These are phyloP conservation scores for Candida anglica DNA, from an alignment of 805 yeast genomes.

Conservation along the genomic window DNA sequence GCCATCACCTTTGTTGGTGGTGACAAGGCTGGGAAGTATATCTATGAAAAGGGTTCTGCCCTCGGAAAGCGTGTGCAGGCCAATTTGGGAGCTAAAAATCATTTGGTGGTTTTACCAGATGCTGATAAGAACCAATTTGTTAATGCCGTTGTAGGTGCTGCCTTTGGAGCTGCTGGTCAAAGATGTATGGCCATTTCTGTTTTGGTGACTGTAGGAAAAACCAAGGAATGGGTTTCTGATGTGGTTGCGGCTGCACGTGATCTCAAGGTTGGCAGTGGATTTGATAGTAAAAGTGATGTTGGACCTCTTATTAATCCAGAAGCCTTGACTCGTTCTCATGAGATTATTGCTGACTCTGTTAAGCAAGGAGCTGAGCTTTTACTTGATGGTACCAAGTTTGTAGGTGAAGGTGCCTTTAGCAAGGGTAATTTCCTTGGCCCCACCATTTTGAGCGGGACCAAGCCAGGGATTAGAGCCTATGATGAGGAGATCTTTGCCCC, in stretches of 20 bases:
- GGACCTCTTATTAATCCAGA: constrained; percentile 72
- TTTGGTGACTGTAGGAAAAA: constrained; percentile 65
- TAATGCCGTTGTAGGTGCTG: constrained; percentile 68
- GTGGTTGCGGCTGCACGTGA: constrained; percentile 53
- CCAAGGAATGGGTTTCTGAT: constrained; percentile 60
- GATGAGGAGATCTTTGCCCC: constrained; percentile 80
- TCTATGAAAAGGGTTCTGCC: constrained; percentile 60
- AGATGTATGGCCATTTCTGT: constrained; percentile 79
- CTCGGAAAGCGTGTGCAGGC: constrained; percentile 76
- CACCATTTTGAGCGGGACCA: constrained; percentile 56
- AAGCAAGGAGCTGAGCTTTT: constrained; percentile 59
- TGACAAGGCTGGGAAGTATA: constrained; percentile 74
- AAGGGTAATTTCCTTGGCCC: constrained; percentile 73
- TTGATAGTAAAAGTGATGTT: constrained; percentile 55
- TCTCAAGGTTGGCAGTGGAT: constrained; percentile 64
- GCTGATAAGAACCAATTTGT: constrained; percentile 62
- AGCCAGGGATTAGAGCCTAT: constrained; percentile 68
- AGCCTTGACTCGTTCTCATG: constrained; percentile 50
- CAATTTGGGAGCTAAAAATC: constrained; percentile 77
- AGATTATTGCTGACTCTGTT: constrained; percentile 52
- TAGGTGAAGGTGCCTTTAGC: constrained; percentile 28
- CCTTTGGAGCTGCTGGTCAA: constrained; percentile 84
- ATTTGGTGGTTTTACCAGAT: constrained; percentile 68
- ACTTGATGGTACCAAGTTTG: constrained; percentile 59
- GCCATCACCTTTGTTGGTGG: constrained; percentile 80